These are phyloP conservation scores for Magnaporthiopsis incrustans DNA, from an alignment of 2,329 filamentous ascomycete species.

Conservation along the genomic window DNA sequence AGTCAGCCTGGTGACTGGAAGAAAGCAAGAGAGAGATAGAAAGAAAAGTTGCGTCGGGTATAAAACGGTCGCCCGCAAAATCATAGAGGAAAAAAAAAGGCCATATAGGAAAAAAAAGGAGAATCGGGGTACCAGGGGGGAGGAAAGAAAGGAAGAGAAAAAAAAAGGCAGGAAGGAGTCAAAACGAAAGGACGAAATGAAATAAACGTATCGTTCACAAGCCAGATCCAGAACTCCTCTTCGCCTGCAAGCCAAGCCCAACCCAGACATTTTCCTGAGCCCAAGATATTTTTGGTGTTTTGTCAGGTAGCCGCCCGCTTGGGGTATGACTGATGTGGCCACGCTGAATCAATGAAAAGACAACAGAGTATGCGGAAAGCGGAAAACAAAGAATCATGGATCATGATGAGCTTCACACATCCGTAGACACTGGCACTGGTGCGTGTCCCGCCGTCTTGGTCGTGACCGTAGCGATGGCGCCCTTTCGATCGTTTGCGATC, in stretches of 20 bases:
- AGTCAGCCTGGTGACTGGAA: background rate
- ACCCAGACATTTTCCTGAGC: background rate
- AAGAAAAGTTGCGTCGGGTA: slow-evolving; percentile 30
- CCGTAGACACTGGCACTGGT: slow-evolving; percentile 19
- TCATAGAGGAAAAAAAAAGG: slow-evolving; percentile 22
- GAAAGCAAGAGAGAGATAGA: slow-evolving; percentile 21
- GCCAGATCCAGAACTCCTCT: background rate
- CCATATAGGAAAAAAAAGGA: slow-evolving; percentile 21
- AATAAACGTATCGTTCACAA: background rate
- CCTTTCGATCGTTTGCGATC: slow-evolving; percentile 39
- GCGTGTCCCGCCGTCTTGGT: slow-evolving; percentile 10
- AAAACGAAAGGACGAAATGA: background rate
- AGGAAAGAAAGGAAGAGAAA: slow-evolving; percentile 12
- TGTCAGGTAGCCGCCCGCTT: background rate
- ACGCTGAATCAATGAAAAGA: slow-evolving; percentile 12
- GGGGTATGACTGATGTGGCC: background rate
- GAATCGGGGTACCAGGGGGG: slow-evolving; percentile 13
- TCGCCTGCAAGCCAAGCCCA: background rate
- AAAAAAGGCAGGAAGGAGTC: slow-evolving; percentile 6
- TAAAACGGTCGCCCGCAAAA: slow-evolving; percentile 27
- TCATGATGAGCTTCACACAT: slow-evolving; percentile 13
- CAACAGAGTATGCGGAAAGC: slow-evolving; percentile 12
- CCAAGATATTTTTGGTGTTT: background rate
- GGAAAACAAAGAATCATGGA: background rate
- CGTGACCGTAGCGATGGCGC: slow-evolving; percentile 12